Percentiles rank a stretch among this genome's conserved stretches.
Evolutionary conservation across 2,329 filamentous ascomycete genomes (phyloP).

Genomic region (Colletotrichum cuscutae): DNA sequence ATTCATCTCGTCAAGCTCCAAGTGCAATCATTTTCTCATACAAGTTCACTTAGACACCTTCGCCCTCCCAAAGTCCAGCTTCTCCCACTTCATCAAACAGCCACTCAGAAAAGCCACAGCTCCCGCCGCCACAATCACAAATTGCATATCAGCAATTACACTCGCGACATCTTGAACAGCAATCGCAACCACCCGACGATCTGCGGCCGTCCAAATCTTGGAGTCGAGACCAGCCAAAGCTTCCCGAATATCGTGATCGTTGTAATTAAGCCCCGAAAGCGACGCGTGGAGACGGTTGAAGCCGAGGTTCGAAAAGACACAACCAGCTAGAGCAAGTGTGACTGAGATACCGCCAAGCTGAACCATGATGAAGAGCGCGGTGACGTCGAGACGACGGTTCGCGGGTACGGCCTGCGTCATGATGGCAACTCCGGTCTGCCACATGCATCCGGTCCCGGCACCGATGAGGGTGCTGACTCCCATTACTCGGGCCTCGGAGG

Average conservation of each 20-base stretch:
- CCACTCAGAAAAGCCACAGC: conserved; percentile 40
- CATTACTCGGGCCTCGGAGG: conserved; percentile 42
- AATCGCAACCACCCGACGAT: conserved; percentile 31
- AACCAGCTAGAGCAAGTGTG: conserved; percentile 41
- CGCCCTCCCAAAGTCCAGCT: conserved; percentile 38
- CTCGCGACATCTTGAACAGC: conserved; percentile 40
- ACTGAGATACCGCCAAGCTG: conserved; percentile 44
- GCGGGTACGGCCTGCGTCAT: conserved; percentile 31
- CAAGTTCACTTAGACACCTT: not conserved
- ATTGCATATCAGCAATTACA: conserved; percentile 42
- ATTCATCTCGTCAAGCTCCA: not conserved
- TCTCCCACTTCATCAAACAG: conserved; percentile 43
- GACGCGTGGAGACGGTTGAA: conserved; percentile 37
- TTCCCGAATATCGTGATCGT: conserved; percentile 40
- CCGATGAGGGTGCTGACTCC: conserved; percentile 45
- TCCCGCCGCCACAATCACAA: conserved; percentile 40
- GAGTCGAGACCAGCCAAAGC: conserved; percentile 43
- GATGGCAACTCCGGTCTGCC: conserved; percentile 44
- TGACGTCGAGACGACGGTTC: conserved; percentile 42
- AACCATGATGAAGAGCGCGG: conserved; percentile 46
- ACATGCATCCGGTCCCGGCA: conserved; percentile 44
- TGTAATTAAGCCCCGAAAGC: conserved; percentile 35
- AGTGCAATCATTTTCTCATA: not conserved
- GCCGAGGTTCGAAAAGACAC: conserved; percentile 46
- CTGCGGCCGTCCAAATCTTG: conserved; percentile 35